Evolutionary conservation across 2,329 filamentous ascomycete species (phyloP).

Genomic region (Ustilaginoidea virens): DNA sequence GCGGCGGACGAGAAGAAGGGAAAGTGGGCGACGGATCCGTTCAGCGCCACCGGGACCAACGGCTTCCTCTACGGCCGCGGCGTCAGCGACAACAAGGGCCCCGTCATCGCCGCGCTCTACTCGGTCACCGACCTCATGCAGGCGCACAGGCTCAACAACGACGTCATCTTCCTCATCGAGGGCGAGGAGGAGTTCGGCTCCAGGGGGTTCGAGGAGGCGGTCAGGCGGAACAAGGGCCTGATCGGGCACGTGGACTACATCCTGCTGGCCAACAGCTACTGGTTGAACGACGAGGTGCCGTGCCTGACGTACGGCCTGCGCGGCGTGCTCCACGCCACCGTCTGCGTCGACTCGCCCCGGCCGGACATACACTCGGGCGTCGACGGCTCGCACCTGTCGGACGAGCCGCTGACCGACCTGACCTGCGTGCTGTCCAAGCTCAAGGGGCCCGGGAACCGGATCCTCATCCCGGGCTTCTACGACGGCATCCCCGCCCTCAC

Average conservation of each 20-base stretch:
- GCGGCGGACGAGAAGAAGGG: constrained; percentile 68
- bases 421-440: constrained; percentile 70
- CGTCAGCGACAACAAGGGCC: constrained; percentile 96
- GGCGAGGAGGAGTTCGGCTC: constrained; percentile 95
- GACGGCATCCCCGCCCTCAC: constrained; percentile 66
- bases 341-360: constrained; percentile 71
- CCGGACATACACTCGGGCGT: constrained; percentile 92
- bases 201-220: constrained; percentile 72
- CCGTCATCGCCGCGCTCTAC: constrained; percentile 84
- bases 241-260: constrained; percentile 93
- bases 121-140: constrained; percentile 81
- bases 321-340: constrained; percentile 83
- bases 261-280: constrained; percentile 92
- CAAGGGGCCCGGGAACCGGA: constrained; percentile 63
- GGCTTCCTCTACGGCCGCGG: constrained; percentile 91
- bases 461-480: constrained; percentile 81
- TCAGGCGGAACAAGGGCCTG: constrained; percentile 62
- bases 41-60: constrained; percentile 75
- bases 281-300: constrained; percentile 90
- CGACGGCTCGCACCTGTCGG: constrained; percentile 80
- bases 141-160: constrained; percentile 68
- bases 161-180: constrained; percentile 89
- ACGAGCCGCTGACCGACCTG: constrained; percentile 85
- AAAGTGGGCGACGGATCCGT: constrained; percentile 81
- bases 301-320: constrained; percentile 90